Base-by-base conservation (phyloP, 345 rosid species). In the Physaria fendleri region DNA sequence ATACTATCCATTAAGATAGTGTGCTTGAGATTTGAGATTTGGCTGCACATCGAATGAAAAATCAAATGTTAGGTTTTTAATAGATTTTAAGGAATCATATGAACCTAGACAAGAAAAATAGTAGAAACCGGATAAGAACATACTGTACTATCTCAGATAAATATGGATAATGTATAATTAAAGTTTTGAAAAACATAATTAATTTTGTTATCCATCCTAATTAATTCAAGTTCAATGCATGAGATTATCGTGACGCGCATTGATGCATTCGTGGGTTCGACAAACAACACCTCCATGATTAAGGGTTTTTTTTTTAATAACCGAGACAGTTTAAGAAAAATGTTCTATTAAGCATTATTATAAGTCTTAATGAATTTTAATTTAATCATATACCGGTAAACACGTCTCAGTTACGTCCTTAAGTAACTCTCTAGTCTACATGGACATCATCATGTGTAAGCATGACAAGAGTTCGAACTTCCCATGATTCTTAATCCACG, bases 161-260 rank as follows among this genome's bases (percentile, higher is more conserved):
- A 16, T 35, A 20, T n/a, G 8, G 11, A 27, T 3, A 45, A 34
- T n/a, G 42, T 56, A 48, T 42, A 38, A 5, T 47, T 16, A 27
- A 21, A 5, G 3, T 45, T 64, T 20, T 1, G 5, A 27, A 43
- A 28, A 5, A 0, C 13, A 24, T 17, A 9, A n/a, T 60, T 34
- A 25, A 25, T 16, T 21, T 14, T 18, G 13, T 13, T 56, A 24
- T 38, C 20, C 38, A 42, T 38, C 49, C 10, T 55, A 45, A 15
- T 38, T 21, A 39, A 45, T 23, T 23, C 46, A 70, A 55, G 74
- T 70, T 70, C 74, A 70, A 17, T 56, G 74, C 74, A 70, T 70
- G 47, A 70, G 59, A 47, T 48, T 62, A 62, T 70, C 69, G 69
- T 70, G 69, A 70, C 69, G 74, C 74, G 69, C 74, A 70, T 70